A percentile compares a stretch with the other conserved stretches of the same genome.
phyloP scores from a whole-genome alignment of 2,329 filamentous ascomycete genomes.

The Alternaria tenuissima region DNA sequence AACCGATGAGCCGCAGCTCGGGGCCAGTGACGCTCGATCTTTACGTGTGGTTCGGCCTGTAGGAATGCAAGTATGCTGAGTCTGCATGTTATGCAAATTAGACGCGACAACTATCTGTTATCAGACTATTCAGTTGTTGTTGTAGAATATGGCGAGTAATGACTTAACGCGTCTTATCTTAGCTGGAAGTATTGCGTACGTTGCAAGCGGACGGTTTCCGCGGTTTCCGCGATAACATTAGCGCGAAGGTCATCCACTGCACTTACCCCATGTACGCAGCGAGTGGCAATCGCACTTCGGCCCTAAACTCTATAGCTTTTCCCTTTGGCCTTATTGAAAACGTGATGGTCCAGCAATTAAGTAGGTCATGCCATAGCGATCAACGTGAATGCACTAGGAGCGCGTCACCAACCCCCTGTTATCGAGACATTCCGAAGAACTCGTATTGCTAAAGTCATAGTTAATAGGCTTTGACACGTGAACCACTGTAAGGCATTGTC shows the following conservation, averaged over 20 bases:
- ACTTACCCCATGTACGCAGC: background rate
- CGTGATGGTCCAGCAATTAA: no score
- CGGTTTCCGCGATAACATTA: slow-evolving; percentile 2
- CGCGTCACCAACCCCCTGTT: background rate
- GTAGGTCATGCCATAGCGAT: background rate
- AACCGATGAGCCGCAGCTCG: background rate
- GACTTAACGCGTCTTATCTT: background rate
- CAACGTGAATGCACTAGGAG: background rate
- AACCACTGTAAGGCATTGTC: background rate
- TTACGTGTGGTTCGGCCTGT: background rate
- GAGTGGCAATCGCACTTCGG: background rate
- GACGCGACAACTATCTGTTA: no score
- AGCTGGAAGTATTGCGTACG: background rate
- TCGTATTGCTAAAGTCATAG: no score
- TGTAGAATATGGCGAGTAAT: background rate
- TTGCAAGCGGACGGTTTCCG: no score
- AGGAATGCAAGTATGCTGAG: no score
- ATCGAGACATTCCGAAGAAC: no score
- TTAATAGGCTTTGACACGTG: no score
- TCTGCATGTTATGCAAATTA: no score
- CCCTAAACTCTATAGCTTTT: background rate
- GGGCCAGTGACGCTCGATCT: background rate
- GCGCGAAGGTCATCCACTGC: background rate
- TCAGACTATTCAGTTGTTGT: background rate
- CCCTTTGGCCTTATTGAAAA: no score